Base-by-base conservation (phyloP, 2,329 filamentous ascomycete genomes). In the Alternaria rosae region DNA sequence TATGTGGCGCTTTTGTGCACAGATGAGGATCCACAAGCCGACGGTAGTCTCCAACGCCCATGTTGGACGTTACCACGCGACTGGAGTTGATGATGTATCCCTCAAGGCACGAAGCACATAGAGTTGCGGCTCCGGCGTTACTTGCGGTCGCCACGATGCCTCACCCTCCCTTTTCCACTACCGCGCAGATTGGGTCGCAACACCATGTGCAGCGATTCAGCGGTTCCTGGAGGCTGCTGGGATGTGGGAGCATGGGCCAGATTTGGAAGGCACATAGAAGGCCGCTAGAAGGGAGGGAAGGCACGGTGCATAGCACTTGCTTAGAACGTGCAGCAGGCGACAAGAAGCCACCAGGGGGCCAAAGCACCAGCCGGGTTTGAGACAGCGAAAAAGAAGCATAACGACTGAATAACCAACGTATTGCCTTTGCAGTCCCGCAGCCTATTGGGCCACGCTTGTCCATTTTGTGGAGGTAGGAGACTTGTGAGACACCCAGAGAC, bases 1-100 rank as follows among this genome's bases (percentile, higher is more conserved):
- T 74, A 66, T 69, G 72, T 76, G 76, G 75, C 73, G 75, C 71
- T 68, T 65, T 67, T 68, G 61, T 67, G 61, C 65, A 64, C 70
- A 72, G 64, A 69, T 70, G 62, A 50, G 61, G 67, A 67, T 70
- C 66, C 67, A 68, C 67, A 64, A 42, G 25, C 48, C 59, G 60
- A 59, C 59, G 60, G 57, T 62, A 57, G 38, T 60, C 35, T 50
- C 52, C 42, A 57, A 38, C 35, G 35, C 35, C 35, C 35, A 38
- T 38, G 15, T 38, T 38, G 35, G 35, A 38, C 35, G 15, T 38
- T 28, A 48, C 23, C 45, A 20, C 45, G 45, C 45, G 45, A 48
- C 45, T 48, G 35, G 35, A 17, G 9, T 5, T 38, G 35, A 38
- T 38, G 35, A 38, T 30, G 44, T 23, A 48, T 17, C n/a, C n/a